Percentiles rank a stretch among this genome's conserved stretches.
phyloP scores from a whole-genome alignment of 306 rosid species.

The Albizia julibrissin region DNA sequence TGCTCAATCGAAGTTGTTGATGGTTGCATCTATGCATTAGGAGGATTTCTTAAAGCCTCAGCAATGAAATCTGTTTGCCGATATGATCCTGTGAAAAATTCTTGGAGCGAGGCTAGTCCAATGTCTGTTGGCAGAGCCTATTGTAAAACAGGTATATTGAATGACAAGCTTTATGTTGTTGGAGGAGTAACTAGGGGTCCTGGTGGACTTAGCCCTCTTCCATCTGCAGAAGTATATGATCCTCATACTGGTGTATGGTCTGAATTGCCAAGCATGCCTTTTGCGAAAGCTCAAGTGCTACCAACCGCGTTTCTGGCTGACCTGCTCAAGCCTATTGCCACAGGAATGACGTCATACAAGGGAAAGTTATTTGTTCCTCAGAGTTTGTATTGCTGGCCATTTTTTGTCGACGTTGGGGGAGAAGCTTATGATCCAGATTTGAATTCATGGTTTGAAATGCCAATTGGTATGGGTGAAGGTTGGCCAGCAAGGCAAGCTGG shows the following conservation, averaged over 20 bases:
- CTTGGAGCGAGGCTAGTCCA: constrained; percentile 39
- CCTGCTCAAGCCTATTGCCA: constrained; percentile 49
- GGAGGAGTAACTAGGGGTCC: constrained; percentile 47
- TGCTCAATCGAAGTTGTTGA: constrained; percentile 40
- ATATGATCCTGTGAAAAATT: constrained; percentile 39
- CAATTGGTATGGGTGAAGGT: constrained; percentile 48
- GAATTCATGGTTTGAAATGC: constrained; percentile 47
- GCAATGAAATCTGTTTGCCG: constrained; percentile 43
- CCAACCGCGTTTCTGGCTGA: constrained; percentile 49
- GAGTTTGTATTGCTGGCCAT: constrained; percentile 55
- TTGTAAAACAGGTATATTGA: constrained; percentile 44
- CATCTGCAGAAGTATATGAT: constrained; percentile 46
- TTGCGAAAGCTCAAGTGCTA: constrained; percentile 40
- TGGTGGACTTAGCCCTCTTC: constrained; percentile 47
- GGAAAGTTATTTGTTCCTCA: constrained; percentile 48
- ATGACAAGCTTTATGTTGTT: constrained; percentile 44
- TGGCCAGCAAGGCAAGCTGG: constrained; percentile 52
- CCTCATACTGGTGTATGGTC: constrained; percentile 41
- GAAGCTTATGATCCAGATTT: constrained; percentile 43
- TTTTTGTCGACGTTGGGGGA: constrained; percentile 50
- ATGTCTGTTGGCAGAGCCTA: constrained; percentile 49
- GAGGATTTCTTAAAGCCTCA: constrained; percentile 45
- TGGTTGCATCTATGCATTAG: constrained; percentile 44
- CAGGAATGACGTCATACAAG: constrained; percentile 44
- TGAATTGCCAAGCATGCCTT: constrained; percentile 50